These are phyloP conservation scores for Mycena leptocephala DNA, from an alignment of 768 basidiomycete species.

Conservation along the genomic window DNA sequence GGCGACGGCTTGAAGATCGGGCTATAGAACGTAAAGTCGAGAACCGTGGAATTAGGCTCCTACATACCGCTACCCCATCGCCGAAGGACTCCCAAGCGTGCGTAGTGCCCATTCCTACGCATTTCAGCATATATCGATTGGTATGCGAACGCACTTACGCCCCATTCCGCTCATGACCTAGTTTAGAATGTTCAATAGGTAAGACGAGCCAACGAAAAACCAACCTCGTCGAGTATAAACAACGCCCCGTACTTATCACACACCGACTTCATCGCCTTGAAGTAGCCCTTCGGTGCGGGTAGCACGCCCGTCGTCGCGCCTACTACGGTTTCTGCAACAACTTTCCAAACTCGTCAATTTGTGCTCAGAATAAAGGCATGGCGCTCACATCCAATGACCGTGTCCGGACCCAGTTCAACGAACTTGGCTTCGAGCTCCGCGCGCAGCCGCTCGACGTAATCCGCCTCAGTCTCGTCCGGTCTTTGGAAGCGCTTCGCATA, in stretches of 20 bases:
- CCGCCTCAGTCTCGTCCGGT: constrained; percentile 79
- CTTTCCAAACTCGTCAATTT: constrained; percentile 51
- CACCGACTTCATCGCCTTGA: constrained; percentile 88
- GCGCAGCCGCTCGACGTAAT: constrained; percentile 84
- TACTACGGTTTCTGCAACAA: constrained; percentile 90
- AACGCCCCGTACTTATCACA: constrained; percentile 85
- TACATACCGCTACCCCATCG: constrained; percentile 72
- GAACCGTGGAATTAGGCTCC: background rate
- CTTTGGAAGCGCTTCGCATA: constrained; percentile 87
- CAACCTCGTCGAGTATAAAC: constrained; percentile 89
- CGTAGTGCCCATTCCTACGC: constrained; percentile 87
- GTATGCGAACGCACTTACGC: constrained; percentile 63
- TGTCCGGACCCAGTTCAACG: constrained; percentile 84
- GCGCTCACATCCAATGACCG: constrained; percentile 85
- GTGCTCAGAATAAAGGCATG: constrained; percentile 14
- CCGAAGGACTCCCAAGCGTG: constrained; percentile 92
- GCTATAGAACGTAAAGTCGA: constrained; percentile 51
- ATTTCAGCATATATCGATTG: background rate
- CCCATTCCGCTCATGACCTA: constrained; percentile 93
- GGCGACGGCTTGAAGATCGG: constrained; percentile 91
- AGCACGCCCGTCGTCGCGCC: constrained; percentile 89
- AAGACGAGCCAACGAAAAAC: constrained; percentile 15
- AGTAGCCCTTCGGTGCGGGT: constrained; percentile 87
- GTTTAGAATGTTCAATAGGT: background rate
- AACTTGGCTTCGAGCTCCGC: constrained; percentile 92